Conservation (phyloP, 1,284 basidiomycete genomes). For the Cutaneotrichosporon mucoides region DNA sequence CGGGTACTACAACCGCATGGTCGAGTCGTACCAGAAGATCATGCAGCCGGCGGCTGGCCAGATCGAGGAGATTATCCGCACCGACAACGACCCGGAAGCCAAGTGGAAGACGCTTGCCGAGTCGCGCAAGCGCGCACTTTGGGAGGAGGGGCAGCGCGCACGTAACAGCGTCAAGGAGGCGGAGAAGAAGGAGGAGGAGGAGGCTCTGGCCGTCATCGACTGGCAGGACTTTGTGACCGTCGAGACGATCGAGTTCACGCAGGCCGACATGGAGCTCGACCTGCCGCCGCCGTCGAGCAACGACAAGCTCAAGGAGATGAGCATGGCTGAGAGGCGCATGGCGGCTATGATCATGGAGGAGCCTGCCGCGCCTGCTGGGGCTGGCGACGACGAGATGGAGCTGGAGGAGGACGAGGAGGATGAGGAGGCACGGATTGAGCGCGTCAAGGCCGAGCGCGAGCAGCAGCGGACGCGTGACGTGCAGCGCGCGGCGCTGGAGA, state of each 20-base stretch:
- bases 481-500: constrained; percentile 69
- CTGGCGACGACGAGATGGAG: constrained; percentile 57
- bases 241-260: constrained; percentile 97
- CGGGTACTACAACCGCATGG: constrained; percentile 92
- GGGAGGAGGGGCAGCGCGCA: constrained; percentile 79
- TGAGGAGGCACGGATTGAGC: constrained; percentile 61
- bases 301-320: constrained; percentile 93
- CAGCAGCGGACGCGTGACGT: constrained; percentile 66
- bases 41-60: constrained; percentile 74
- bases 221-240: constrained; percentile 99
- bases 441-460: constrained; percentile 70
- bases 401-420: constrained; percentile 51
- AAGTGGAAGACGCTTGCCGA: constrained; percentile 75
- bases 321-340: constrained; percentile 94
- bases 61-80: constrained; percentile 63
- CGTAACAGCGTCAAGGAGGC: constrained; percentile 81
- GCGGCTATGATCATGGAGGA: constrained; percentile 97
- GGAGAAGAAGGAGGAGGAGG: constrained; percentile 66
- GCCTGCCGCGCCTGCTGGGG: constrained; percentile 61
- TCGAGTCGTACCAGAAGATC: constrained; percentile 92
- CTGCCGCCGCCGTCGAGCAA: constrained; percentile 92
- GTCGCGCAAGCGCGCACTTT: constrained; percentile 74
- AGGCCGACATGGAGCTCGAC: constrained; percentile 82
- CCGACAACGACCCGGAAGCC: constrained; percentile 56
- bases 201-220: constrained; percentile 91